Conservation (phyloP, 345 rosid species). For the Moringa oleifera region DNA sequence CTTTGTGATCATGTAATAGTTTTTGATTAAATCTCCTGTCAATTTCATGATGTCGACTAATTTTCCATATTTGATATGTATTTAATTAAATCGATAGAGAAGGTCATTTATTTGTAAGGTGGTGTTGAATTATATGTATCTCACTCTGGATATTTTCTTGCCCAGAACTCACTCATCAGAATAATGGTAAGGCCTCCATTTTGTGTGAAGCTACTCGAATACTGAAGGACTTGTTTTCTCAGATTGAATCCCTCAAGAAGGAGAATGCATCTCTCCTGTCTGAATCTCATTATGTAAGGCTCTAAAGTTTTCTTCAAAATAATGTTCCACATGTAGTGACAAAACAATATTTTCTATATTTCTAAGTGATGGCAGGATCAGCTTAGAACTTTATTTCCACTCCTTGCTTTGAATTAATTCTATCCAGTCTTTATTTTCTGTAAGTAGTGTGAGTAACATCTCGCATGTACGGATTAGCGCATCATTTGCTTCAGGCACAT, state of each 20-base stretch:
- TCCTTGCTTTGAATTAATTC: not conserved
- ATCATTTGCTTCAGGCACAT: not conserved
- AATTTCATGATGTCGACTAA: no score
- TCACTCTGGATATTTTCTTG: constrained; percentile 10
- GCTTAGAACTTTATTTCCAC: not conserved
- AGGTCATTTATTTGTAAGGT: no score
- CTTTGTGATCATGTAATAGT: not conserved
- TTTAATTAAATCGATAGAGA: no score
- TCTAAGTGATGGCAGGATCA: not conserved
- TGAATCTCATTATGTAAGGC: constrained; percentile 75
- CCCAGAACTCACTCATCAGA: constrained; percentile 56
- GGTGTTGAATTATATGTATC: not conserved
- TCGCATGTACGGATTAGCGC: no score
- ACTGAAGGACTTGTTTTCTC: constrained; percentile 61
- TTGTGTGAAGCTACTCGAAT: constrained; percentile 65
- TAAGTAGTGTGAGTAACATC: not conserved
- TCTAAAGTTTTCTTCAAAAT: not conserved
- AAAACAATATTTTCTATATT: not conserved
- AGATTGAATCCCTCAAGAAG: constrained; percentile 70
- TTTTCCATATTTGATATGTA: not conserved
- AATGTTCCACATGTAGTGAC: not conserved
- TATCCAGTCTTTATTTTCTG: not conserved
- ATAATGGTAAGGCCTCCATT: constrained; percentile 77
- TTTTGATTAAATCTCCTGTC: not conserved
- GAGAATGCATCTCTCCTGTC: constrained; percentile 63